Evolutionary conservation across 1,139 yeast species (phyloP).

Genomic region (Saccharomycopsis hybrid): DNA sequence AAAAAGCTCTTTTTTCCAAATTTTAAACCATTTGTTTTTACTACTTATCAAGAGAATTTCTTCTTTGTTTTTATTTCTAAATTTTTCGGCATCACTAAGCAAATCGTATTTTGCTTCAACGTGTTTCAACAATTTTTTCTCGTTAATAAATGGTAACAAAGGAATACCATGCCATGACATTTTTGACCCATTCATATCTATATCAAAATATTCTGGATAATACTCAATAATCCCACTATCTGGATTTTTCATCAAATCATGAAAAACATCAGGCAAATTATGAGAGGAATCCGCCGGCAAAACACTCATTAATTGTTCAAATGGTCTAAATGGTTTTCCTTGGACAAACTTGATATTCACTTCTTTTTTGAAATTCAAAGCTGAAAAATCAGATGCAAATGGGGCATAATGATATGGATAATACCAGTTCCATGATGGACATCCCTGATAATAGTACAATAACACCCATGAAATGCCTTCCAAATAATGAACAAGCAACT

Average conservation of each 20-base stretch:
- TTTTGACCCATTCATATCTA: constrained; percentile 93
- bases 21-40: constrained; percentile 42
- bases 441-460: constrained; percentile 90
- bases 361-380: constrained; percentile 39
- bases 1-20: constrained; percentile 26
- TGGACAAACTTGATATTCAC: constrained; percentile 55
- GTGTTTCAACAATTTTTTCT: constrained; percentile 56
- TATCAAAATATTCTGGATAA: constrained; percentile 81
- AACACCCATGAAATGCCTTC: constrained; percentile 97
- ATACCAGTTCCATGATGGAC: constrained; percentile 98
- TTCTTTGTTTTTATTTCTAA: constrained; percentile 60
- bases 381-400: constrained; percentile 79
- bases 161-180: constrained; percentile 97
- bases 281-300: constrained; percentile 97
- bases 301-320: constrained; percentile 95
- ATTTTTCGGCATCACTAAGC: constrained; percentile 61
- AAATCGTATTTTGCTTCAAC: constrained; percentile 60
- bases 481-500: constrained; percentile 67
- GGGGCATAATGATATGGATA: constrained; percentile 98
- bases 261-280: constrained; percentile 75
- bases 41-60: constrained; percentile 58
- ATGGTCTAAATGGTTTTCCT: constrained; percentile 86
- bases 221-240: constrained; percentile 85
- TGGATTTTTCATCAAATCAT: constrained; percentile 74
- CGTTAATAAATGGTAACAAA: constrained; percentile 84